Conservation (phyloP, 78 protist genomes). For the Planoprotostelium fungivorum region DNA sequence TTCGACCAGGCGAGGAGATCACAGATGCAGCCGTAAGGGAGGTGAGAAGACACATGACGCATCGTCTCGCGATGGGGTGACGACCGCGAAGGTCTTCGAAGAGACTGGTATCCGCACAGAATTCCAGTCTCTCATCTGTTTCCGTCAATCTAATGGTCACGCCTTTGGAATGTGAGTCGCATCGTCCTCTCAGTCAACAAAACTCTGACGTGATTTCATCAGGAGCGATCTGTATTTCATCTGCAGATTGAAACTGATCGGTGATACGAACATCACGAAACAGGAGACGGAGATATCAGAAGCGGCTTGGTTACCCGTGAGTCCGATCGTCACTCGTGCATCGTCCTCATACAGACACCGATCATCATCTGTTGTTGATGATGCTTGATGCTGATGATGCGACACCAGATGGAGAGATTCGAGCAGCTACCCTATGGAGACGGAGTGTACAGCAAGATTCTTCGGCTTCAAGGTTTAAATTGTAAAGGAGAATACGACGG, state of each 20-base stretch:
- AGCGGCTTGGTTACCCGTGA: neutral
- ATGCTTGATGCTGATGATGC: too few relatives aligned
- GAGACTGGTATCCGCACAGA: constrained; percentile 66
- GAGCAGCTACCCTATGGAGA: neutral
- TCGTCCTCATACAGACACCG: too few relatives aligned
- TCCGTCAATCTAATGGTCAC: constrained; percentile 58
- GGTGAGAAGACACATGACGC: neutral
- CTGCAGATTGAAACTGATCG: neutral
- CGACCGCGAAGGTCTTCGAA: constrained; percentile 27
- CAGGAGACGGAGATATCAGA: neutral
- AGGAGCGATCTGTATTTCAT: neutral
- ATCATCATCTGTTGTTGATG: too few relatives aligned
- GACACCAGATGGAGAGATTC: neutral
- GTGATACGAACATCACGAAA: neutral
- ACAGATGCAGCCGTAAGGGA: constrained; percentile 63
- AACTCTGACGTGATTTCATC: neutral
- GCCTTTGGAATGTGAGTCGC: constrained; percentile 11
- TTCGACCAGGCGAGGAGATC: constrained; percentile 32
- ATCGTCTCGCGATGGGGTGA: neutral
- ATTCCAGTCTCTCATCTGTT: constrained; percentile 27
- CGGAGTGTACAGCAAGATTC: neutral
- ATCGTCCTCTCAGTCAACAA: neutral
- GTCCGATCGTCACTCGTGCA: too few relatives aligned
- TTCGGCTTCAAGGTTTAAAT: neutral
- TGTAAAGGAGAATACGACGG: neutral